Percentiles rank a stretch among this genome's conserved stretches.
phyloP scores from a whole-genome alignment of 441 rosid genomes.

The Gossypium gossypioides region DNA sequence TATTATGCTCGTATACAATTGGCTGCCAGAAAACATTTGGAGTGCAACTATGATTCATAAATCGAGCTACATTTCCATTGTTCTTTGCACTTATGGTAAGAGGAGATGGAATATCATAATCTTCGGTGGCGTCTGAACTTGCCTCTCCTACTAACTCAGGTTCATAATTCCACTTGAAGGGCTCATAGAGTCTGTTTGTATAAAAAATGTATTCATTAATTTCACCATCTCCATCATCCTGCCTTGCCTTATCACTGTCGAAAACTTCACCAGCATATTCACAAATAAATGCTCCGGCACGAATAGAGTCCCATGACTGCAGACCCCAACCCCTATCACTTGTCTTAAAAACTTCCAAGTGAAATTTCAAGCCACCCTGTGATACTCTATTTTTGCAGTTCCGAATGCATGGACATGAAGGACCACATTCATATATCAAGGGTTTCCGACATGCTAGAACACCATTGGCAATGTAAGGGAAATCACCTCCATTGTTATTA shows the following conservation, averaged over 20 bases:
- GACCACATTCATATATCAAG: slow-evolving; percentile 42
- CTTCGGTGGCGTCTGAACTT: slow-evolving; percentile 17
- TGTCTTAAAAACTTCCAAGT: slow-evolving; percentile 48
- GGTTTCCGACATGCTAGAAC: slow-evolving; percentile 36
- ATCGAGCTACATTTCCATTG: slow-evolving; percentile 47
- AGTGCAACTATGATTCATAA: slow-evolving; percentile 52
- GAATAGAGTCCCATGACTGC: slow-evolving; percentile 45
- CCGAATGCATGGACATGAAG: slow-evolving; percentile 35
- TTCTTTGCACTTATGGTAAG: slow-evolving; percentile 33
- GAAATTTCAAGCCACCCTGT: slow-evolving; percentile 36
- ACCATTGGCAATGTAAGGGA: slow-evolving; percentile 34
- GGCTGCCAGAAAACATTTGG: slow-evolving; percentile 52
- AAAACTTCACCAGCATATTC: slow-evolving; percentile 43
- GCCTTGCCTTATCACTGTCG: slow-evolving; percentile 20
- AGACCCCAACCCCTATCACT: slow-evolving; percentile 55
- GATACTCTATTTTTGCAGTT: slow-evolving; percentile 42
- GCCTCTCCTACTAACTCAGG: slow-evolving; percentile 10
- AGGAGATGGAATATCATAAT: slow-evolving; percentile 31
- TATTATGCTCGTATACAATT: slow-evolving; percentile 24
- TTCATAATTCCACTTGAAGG: slow-evolving; percentile 35
- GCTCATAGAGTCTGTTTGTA: slow-evolving; percentile 24
- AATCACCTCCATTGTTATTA: slow-evolving; percentile 37
- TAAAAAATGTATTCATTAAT: slow-evolving; percentile 34
- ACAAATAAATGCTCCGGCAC: slow-evolving; percentile 51
- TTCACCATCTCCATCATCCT: slow-evolving; percentile 27